A percentile compares a stretch with the other conserved stretches of the same genome.
Evolutionary conservation across 768 basidiomycete genomes (phyloP).

Genomic region (Gloeopeniophorella convolvens): DNA sequence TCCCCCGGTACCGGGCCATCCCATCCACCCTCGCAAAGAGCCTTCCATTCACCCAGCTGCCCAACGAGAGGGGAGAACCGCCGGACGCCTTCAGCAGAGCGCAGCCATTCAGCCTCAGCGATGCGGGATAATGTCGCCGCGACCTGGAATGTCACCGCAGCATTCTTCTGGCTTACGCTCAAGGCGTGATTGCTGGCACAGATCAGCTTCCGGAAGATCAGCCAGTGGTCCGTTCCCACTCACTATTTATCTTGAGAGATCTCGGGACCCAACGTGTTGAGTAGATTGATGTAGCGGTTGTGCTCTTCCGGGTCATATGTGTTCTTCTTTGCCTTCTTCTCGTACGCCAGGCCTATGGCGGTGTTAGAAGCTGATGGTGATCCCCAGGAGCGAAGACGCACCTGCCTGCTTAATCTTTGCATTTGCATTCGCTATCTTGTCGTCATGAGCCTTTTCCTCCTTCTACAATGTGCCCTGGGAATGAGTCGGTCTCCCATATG

Average conservation of each 20-base stretch:
- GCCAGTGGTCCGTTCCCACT: slow-evolving; percentile 25
- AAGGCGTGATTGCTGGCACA: slow-evolving; percentile 58
- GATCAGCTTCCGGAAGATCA: neutral
- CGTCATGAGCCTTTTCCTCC: slow-evolving; percentile 75
- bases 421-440: slow-evolving; percentile 58
- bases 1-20: slow-evolving; percentile 41
- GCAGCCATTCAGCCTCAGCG: slow-evolving; percentile 76
- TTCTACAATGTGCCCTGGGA: slow-evolving; percentile 41
- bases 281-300: slow-evolving; percentile 66
- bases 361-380: neutral
- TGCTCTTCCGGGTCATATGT: slow-evolving; percentile 68
- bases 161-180: slow-evolving; percentile 55
- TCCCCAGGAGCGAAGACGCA: slow-evolving; percentile 23
- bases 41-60: slow-evolving; percentile 63
- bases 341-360: slow-evolving; percentile 55
- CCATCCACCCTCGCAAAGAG: slow-evolving; percentile 75
- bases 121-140: slow-evolving; percentile 61
- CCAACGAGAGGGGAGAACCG: slow-evolving; percentile 62
- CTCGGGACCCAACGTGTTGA: slow-evolving; percentile 67
- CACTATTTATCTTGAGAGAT: slow-evolving; percentile 78
- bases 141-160: slow-evolving; percentile 48
- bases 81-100: slow-evolving; percentile 65
- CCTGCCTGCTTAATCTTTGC: slow-evolving; percentile 74
- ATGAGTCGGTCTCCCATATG: neutral
- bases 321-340: slow-evolving; percentile 77